Percentiles rank a stretch among this genome's conserved stretches.
phyloP scores from a whole-genome alignment of 2,329 filamentous ascomycete genomes.

The Colletotrichum melonis region DNA sequence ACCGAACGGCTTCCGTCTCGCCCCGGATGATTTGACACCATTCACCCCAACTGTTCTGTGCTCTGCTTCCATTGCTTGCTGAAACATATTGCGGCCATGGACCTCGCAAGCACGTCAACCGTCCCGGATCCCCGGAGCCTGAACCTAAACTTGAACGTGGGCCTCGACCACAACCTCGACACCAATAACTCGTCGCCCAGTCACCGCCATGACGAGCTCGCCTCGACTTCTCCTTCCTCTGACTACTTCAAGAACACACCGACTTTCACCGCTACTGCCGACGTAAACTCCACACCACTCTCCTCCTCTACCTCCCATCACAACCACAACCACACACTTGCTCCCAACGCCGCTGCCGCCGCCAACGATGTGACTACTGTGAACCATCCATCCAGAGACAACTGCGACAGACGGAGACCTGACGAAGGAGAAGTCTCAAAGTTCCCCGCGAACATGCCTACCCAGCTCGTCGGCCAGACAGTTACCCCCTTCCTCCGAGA shows the following conservation, averaged over 20 bases:
- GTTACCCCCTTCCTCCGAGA: conserved; percentile 90
- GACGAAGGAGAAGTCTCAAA: conserved; percentile 61
- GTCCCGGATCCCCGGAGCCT: conserved; percentile 32
- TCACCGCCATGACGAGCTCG: conserved; percentile 26
- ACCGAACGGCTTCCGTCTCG: not conserved
- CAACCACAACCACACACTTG: not conserved
- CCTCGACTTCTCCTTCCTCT: conserved; percentile 9
- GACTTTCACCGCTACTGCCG: conserved; percentile 24
- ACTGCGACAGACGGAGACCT: conserved; percentile 63
- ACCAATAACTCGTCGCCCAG: conserved; percentile 19
- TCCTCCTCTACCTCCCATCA: not conserved
- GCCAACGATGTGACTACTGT: conserved; percentile 29
- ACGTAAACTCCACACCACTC: not conserved
- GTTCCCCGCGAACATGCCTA: conserved; percentile 65
- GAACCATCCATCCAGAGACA: conserved; percentile 46
- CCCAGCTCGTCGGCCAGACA: conserved; percentile 78
- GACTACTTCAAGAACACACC: conserved; percentile 31
- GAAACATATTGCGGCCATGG: conserved; percentile 34
- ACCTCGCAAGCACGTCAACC: conserved; percentile 35
- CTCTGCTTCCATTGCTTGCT: conserved; percentile 15
- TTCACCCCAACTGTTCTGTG: not conserved
- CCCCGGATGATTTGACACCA: conserved; percentile 32
- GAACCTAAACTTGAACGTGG: conserved; percentile 19
- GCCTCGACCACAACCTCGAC: not conserved
- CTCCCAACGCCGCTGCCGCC: not conserved